A percentile compares a stretch with the other conserved stretches of the same genome.
Conservation (phyloP, 139 green algal genomes). For the Picochlorum costavermella region DNA sequence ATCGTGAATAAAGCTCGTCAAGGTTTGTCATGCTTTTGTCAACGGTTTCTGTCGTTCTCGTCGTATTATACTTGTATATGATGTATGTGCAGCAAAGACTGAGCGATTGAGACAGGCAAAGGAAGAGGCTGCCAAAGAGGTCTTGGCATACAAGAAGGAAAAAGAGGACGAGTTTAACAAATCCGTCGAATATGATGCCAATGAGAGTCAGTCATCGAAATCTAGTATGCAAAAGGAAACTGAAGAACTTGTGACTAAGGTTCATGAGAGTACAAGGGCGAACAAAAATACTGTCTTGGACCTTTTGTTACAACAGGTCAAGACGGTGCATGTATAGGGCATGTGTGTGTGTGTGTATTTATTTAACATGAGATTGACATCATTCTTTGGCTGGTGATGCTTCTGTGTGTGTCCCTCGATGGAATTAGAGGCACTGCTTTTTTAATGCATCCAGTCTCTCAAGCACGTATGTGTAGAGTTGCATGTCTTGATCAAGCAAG, state of each 20-base stretch:
- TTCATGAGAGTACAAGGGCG: no score
- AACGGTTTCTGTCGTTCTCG: not conserved
- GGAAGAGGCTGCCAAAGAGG: slow-evolving; percentile 72
- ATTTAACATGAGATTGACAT: no score
- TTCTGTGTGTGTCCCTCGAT: no score
- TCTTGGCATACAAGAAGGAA: slow-evolving; percentile 61
- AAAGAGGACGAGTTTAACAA: slow-evolving; percentile 69
- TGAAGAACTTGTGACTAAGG: no score
- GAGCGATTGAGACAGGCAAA: slow-evolving; percentile 74
- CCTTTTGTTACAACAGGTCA: no score
- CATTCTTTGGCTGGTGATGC: no score
- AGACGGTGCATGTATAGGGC: no score
- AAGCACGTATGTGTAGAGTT: not conserved
- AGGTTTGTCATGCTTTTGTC: slow-evolving; percentile 37
- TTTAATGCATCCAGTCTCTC: slow-evolving; percentile 5
- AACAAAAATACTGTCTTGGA: no score
- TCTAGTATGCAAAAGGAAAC: no score
- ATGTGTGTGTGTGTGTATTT: no score
- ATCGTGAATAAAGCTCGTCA: slow-evolving; percentile 75
- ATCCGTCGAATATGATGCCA: slow-evolving; percentile 43
- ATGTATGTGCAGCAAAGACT: slow-evolving; percentile 50
- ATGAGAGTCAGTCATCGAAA: slow-evolving; percentile 4
- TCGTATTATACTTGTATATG: not conserved
- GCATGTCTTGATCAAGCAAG: slow-evolving; percentile 4
- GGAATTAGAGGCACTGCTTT: not conserved